Percentiles rank a stretch among this genome's conserved stretches.
phyloP scores from a whole-genome alignment of 257 asterid species.

The Nyctanthes arbortristis region DNA sequence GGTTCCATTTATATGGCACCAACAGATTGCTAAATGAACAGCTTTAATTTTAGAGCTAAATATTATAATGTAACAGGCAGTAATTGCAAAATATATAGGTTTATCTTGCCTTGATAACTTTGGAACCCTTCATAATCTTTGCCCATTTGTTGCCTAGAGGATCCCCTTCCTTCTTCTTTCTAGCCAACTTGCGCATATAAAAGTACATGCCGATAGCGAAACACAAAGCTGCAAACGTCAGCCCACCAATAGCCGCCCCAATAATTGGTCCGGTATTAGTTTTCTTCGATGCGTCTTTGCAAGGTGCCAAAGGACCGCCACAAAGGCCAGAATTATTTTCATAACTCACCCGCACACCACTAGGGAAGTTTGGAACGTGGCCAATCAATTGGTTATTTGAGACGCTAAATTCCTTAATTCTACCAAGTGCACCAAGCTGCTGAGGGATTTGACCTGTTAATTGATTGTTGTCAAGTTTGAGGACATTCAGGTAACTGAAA shows the following conservation, averaged over 20 bases:
- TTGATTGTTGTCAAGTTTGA: slow-evolving; percentile 12
- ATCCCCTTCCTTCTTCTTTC: slow-evolving; percentile 47
- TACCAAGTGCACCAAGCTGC: background rate
- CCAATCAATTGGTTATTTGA: slow-evolving; percentile 15
- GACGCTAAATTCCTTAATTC: background rate
- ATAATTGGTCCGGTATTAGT: slow-evolving; percentile 23
- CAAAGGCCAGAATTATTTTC: slow-evolving; percentile 44
- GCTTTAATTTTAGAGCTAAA: background rate
- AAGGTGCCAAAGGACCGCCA: slow-evolving; percentile 30
- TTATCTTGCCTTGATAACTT: slow-evolving; percentile 40
- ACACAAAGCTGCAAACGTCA: slow-evolving; percentile 34
- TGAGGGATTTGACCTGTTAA: slow-evolving; percentile 24
- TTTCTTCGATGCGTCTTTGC: slow-evolving; percentile 31
- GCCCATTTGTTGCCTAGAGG: slow-evolving; percentile 59
- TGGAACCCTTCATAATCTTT: slow-evolving; percentile 49
- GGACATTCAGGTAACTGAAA: slow-evolving; percentile 8
- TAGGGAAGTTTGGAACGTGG: slow-evolving; percentile 11
- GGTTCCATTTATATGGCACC: background rate
- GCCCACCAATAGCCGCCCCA: slow-evolving; percentile 48
- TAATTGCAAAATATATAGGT: background rate
- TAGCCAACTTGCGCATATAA: slow-evolving; percentile 30
- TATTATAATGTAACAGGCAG: background rate
- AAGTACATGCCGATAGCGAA: slow-evolving; percentile 28
- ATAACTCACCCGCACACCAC: slow-evolving; percentile 23
- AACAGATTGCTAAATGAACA: background rate